Base-by-base conservation (phyloP, 108 stramenopile species). In the Halocafeteria seosinensis region DNA sequence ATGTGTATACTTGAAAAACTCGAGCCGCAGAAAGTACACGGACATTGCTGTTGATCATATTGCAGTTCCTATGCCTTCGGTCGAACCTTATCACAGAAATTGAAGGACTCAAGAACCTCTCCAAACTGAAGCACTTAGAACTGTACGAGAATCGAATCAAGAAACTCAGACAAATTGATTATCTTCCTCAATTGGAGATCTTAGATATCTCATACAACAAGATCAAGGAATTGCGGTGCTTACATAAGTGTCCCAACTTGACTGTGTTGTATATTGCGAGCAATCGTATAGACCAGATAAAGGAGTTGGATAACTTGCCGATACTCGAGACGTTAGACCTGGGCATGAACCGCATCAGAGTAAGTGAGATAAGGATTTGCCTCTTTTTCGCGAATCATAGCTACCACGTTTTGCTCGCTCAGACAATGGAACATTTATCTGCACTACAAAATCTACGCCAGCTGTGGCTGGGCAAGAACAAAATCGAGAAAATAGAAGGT, bases 381-480 rank as follows among this genome's bases (percentile, higher is more conserved):
- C n/a, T n/a, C n/a, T n/a, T n/a, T n/a, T n/a, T n/a, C n/a, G n/a
- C n/a, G n/a, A n/a, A n/a, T n/a, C n/a, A n/a, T n/a, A n/a, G n/a
- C n/a, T n/a, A n/a, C n/a, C n/a, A n/a, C n/a, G n/a, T n/a, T n/a
- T n/a, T n/a, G n/a, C n/a, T n/a, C n/a, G n/a, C n/a, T n/a, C 82
- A 76, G 17, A 87, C 86, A 63, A 65, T 79, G 26, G 61, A 73
- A 26, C 55, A 33, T 24, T 67, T 90, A 34, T 67, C 65, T 0
- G 55, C 73, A 21, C 71, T 98, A 55, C 78, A 87, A 58, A n/a
- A n/a, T n/a, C n/a, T n/a, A n/a, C n/a, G n/a, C n/a, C 91, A 94
- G 68, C 78, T 98, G 36, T 98, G 95, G 95, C 69, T 94, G 59
- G 89, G 90, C 0, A 88, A 89, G 33, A 98, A 98, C 84, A 73